Base-by-base conservation (phyloP, 2,329 filamentous ascomycete genomes). In the Arthroderma sp. region DNA sequence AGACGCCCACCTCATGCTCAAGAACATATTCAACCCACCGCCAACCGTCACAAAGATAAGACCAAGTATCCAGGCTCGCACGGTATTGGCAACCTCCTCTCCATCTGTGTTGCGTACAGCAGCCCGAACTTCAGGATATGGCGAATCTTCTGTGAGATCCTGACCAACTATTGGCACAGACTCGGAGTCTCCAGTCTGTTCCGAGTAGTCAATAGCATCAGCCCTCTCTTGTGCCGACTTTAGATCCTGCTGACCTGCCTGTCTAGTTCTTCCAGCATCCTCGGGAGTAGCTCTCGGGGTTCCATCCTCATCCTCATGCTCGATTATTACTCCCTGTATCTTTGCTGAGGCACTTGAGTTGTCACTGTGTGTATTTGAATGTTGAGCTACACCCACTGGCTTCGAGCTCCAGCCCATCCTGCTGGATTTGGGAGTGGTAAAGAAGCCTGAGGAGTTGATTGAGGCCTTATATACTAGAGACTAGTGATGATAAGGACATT, bases 71-170 rank as follows among this genome's bases (percentile, higher is more conserved):
- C 78, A 81, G 31, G 77, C 77, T 40, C 78, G 75, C 45, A 81
- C 67, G 15, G 78, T 81, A 57, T 79, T 81, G 52, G 70, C 70
- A n/a, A 77, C 74, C 22, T 80, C 65, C 52, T 80, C 77, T 52
- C 78, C 71, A 53, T 82, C 78, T 55, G 73, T 72, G 57, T 81
- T 81, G 48, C 74, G 67, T 11, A 82, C 78, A 11, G 79, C 75
- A 28, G 78, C 74, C 52, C 78, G 75, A 30, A 56, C 52, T 52
- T 55, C 74, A 41, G 73, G 74, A 53, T 80, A 80, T 3, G 77
- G 77, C 46, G 76, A 79, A 55, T 80, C 75, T 49, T 79, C 74
- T 53, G 75, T 70, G 55, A 77, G 65, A 52, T 70, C 68, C 54
- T 73, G 71, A 58, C 76, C 73, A 53, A 78, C 70, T 52, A 74